Conservation (phyloP, 176 grass and related monocot species). For the Oryza coarctata region DNA sequence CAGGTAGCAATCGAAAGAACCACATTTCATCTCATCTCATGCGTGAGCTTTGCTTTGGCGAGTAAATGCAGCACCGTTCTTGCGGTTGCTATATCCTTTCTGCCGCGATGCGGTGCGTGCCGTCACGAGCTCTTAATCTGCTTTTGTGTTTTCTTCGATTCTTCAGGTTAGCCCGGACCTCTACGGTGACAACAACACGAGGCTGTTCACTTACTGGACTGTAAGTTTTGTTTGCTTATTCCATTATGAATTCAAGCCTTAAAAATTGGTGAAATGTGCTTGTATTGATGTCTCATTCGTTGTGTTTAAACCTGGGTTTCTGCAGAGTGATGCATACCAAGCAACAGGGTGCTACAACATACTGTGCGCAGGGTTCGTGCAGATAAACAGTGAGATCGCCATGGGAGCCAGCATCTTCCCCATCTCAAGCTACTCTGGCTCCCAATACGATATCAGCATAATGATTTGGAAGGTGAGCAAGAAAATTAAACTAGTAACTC, state of each 20-base stretch:
- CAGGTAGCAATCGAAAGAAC: conserved; percentile 54
- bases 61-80: conserved; percentile 50
- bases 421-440: conserved; percentile 66
- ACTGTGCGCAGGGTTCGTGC: conserved; percentile 85
- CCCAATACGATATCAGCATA: conserved; percentile 95
- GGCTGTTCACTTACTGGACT: conserved; percentile 96
- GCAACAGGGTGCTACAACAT: conserved; percentile 95
- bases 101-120: background rate
- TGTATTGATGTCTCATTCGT: background rate
- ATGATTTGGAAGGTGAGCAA: conserved; percentile 89
- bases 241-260: background rate
- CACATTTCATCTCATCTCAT: background rate
- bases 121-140: conserved; percentile 49
- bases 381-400: conserved; percentile 84
- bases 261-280: background rate
- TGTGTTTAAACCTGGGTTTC: background rate
- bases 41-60: conserved; percentile 26
- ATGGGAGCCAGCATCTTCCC: conserved; percentile 89
- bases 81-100: conserved; percentile 10
- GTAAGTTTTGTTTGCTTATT: conserved; percentile 44
- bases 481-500: conserved; percentile 1
- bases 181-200: conserved; percentile 89
- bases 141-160: conserved; percentile 8
- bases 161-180: conserved; percentile 87
- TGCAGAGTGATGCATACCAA: conserved; percentile 87